Percentiles rank a stretch among this genome's conserved stretches.
Conservation (phyloP, 2,329 filamentous ascomycete genomes). For the Diaporthe aspalathi region DNA sequence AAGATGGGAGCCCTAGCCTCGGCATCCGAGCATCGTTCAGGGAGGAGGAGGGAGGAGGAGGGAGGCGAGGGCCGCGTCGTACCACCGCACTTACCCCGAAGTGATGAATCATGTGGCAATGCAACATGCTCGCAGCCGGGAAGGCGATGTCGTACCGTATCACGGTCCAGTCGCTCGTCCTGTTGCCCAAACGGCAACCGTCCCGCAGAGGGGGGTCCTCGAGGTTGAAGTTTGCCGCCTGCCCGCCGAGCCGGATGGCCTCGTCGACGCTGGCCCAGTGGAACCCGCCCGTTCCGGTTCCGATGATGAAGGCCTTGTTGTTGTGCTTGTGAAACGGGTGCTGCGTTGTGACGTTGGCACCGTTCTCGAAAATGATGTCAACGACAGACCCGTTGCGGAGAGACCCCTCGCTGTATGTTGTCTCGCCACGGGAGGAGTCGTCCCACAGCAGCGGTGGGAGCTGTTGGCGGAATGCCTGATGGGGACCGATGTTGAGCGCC, state of each 20-base stretch:
- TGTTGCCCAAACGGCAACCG: conserved; percentile 37
- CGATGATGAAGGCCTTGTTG: conserved; percentile 45
- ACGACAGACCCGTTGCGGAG: conserved; percentile 44
- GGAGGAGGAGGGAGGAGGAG: neutral
- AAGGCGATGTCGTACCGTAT: conserved; percentile 40
- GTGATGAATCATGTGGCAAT: conserved; percentile 42
- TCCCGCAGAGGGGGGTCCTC: conserved; percentile 37
- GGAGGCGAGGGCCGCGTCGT: neutral
- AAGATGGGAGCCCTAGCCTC: too few relatives aligned
- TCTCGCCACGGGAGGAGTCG: conserved; percentile 38
- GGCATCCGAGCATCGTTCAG: neutral
- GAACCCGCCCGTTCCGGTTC: conserved; percentile 44
- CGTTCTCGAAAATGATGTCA: conserved; percentile 45
- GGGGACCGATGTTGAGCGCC: conserved; percentile 40
- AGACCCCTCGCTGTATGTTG: conserved; percentile 36
- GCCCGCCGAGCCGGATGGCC: conserved; percentile 56
- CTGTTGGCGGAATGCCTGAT: conserved; percentile 41
- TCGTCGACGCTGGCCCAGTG: conserved; percentile 48
- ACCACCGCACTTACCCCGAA: conserved; percentile 38
- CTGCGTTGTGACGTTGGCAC: conserved; percentile 40
- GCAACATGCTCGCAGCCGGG: conserved; percentile 39
- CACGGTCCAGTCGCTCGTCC: conserved; percentile 38
- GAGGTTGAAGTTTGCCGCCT: conserved; percentile 58
- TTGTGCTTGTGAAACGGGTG: conserved; percentile 47
- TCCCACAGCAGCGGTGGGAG: conserved; percentile 40